Conservation (phyloP, 352 stramenopile genomes). For the Pseudoperonospora humuli region DNA sequence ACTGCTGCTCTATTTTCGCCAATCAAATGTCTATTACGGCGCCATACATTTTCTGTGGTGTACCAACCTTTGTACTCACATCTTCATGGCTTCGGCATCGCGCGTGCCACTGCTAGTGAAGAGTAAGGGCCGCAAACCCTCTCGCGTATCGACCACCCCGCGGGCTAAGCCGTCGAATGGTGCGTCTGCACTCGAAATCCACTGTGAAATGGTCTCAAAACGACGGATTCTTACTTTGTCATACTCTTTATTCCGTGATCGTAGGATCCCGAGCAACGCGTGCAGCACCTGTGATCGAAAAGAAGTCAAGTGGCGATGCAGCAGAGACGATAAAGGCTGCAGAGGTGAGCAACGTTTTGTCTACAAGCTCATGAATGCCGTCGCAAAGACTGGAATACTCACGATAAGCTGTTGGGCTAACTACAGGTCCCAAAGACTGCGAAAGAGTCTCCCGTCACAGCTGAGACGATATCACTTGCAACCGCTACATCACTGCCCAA, state of each 20-base stretch:
- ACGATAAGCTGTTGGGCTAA: background rate
- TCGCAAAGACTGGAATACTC: background rate
- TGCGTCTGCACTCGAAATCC: constrained; percentile 16
- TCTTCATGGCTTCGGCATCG: constrained; percentile 49
- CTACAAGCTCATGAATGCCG: background rate
- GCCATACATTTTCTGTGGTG: background rate
- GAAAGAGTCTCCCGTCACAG: background rate
- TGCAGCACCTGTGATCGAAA: constrained; percentile 1
- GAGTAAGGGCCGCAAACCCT: constrained; percentile 62
- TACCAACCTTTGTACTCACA: no score
- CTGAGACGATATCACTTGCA: background rate
- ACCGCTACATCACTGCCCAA: background rate
- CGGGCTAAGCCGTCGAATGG: constrained; percentile 54
- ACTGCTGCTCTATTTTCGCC: no score
- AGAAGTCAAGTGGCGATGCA: background rate
- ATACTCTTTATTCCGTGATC: background rate
- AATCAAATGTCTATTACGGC: background rate
- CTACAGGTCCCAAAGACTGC: constrained; percentile 3
- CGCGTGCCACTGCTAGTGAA: constrained; percentile 72
- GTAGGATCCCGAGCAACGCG: constrained; percentile 27
- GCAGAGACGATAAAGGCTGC: background rate
- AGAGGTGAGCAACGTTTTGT: constrained; percentile 4
- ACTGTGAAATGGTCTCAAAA: background rate
- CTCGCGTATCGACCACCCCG: constrained; percentile 57
- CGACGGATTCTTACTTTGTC: background rate